phyloP scores from a whole-genome alignment of 805 yeast genomes.

The Yarrowia yakushimensis region DNA sequence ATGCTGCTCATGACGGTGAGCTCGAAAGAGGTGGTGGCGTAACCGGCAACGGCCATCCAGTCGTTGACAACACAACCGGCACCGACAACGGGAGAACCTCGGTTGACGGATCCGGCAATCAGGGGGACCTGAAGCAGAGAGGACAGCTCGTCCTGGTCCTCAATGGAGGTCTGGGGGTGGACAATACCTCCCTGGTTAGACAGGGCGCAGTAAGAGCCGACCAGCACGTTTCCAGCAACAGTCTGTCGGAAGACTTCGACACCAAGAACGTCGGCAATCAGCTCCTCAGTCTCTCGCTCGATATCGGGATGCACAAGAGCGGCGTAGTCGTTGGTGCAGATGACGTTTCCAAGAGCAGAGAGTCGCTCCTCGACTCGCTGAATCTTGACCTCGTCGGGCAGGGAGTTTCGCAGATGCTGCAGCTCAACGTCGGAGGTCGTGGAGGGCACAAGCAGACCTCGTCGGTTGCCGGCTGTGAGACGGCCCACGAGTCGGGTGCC shows the following conservation, averaged over 20 bases:
- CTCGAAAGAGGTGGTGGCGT: slow-evolving; percentile 98
- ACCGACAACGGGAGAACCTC: slow-evolving; percentile 97
- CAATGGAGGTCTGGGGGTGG: slow-evolving; percentile 95
- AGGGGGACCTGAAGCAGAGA: slow-evolving; percentile 94
- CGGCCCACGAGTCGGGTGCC: slow-evolving; percentile 98
- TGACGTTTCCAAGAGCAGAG: slow-evolving; percentile 95
- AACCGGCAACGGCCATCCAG: slow-evolving; percentile 95
- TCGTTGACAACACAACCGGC: slow-evolving; percentile 99
- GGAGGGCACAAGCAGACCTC: slow-evolving; percentile 94
- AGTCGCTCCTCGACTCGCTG: slow-evolving; percentile 98
- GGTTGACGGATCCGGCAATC: slow-evolving; percentile 97
- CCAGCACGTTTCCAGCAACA: slow-evolving; percentile 95
- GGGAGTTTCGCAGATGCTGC: slow-evolving; percentile 92
- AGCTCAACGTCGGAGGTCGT: slow-evolving; percentile 98
- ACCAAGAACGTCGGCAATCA: slow-evolving; percentile 95
- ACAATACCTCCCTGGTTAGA: slow-evolving; percentile 98
- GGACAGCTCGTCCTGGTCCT: slow-evolving; percentile 96
- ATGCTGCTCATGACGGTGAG: slow-evolving; percentile 94
- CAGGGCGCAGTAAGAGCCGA: slow-evolving; percentile 91
- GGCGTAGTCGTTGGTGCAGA: slow-evolving; percentile 97
- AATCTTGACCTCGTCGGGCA: slow-evolving; percentile 92
- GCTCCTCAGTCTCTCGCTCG: slow-evolving; percentile 98
- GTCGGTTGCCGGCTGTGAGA: slow-evolving; percentile 97
- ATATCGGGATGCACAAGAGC: slow-evolving; percentile 99
- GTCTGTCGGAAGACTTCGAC: slow-evolving; percentile 99